Evolutionary conservation across 805 yeast species (phyloP).

Genomic region (Wickerhamiella bombiphila): DNA sequence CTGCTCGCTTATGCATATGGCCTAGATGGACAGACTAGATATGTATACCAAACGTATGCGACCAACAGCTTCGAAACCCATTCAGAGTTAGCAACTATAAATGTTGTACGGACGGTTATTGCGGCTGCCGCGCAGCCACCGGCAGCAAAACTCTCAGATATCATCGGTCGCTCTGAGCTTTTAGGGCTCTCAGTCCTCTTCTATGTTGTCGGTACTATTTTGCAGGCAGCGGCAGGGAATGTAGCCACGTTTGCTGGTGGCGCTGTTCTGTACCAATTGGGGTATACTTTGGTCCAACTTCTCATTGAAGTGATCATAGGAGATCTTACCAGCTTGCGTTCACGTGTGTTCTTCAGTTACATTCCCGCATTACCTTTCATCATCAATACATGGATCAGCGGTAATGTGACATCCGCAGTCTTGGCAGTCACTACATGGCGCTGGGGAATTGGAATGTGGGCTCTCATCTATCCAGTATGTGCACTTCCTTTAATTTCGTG

Average conservation of each 20-base stretch:
- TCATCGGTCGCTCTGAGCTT: constrained; percentile 49
- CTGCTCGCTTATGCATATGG: constrained; percentile 45
- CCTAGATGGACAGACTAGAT: constrained; percentile 42
- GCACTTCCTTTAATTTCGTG: constrained; percentile 45
- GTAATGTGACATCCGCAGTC: constrained; percentile 31
- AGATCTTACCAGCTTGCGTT: constrained; percentile 52
- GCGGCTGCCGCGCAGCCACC: constrained; percentile 55
- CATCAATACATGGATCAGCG: constrained; percentile 67
- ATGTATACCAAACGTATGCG: constrained; percentile 42
- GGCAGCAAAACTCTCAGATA: constrained; percentile 49
- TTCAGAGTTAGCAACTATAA: constrained; percentile 43
- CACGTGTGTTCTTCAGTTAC: constrained; percentile 54
- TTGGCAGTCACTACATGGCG: constrained; percentile 32
- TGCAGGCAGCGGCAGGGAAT: constrained; percentile 45
- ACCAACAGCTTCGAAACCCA: constrained; percentile 39
- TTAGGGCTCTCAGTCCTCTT: constrained; percentile 36
- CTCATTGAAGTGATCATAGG: constrained; percentile 44
- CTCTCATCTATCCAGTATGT: constrained; percentile 54
- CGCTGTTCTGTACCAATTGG: constrained; percentile 37
- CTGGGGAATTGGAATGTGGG: constrained; percentile 75
- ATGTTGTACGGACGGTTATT: constrained; percentile 38
- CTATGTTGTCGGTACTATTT: constrained; percentile 48
- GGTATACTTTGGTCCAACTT: constrained; percentile 52
- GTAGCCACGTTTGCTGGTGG: constrained; percentile 51
- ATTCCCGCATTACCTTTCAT: constrained; percentile 59